Base-by-base conservation (phyloP, 2,329 filamentous ascomycete genomes). In the Fusarium palustre region DNA sequence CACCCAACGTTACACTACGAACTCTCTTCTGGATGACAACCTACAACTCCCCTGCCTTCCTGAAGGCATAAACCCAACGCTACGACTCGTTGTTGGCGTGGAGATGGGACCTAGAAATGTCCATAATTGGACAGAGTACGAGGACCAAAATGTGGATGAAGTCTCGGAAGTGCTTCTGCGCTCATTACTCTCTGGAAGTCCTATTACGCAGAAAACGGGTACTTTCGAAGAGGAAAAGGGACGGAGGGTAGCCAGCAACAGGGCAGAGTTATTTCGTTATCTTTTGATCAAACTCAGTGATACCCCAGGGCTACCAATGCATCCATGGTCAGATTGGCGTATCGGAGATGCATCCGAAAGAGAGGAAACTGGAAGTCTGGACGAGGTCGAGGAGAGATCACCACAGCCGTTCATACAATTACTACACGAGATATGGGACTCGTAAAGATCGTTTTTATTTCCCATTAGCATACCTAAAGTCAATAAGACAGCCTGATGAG, bases 311-410 rank as follows among this genome's bases (percentile, higher is more conserved):
- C 28, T 33, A 4, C n/a, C 15, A 2, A 16, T 47, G 2, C 45
- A 47, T 12, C 45, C 28, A 7, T 48, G 30, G 46, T 34, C 30
- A 7, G 3, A 20, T 1, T 48, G 30, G 46, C 7, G 18, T 5
- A 9, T 24, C 18, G 5, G 8, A 3, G 15, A 34, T 13, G 3
- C 8, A 18, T 18, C 7, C 1, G 20, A 24, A 4, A 3, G 4
- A 5, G 16, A n/a, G 11, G 16, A 2, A 24, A 4, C 0, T 7
- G 20, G 3, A 16, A 16, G 4, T 11, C 3, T 20, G 8, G 3
- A 11, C 3, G 8, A 20, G 4, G 45, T 33, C 7, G 6, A 47
- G 7, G 13, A 22, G 45, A 18, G 10, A 22, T 33, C 45, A 3
- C n/a, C 13, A 33, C 5, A 33, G 2, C 7, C 5, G 0, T 10